phyloP scores from a whole-genome alignment of 345 rosid genomes.

The Eucalyptus polybractea region DNA sequence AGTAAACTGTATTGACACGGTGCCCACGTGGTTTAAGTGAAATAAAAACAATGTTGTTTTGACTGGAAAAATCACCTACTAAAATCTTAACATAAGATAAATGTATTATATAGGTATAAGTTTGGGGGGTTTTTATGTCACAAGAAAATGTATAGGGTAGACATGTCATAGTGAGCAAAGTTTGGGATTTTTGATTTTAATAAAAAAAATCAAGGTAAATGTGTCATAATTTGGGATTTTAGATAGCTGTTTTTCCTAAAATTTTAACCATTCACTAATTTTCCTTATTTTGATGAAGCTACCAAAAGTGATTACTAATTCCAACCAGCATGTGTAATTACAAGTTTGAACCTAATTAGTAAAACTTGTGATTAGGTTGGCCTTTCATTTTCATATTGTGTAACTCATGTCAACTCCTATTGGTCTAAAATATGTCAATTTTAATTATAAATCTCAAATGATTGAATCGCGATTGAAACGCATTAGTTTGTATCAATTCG shows the following conservation, averaged over 20 bases:
- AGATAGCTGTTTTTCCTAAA: background rate
- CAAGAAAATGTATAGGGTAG: background rate
- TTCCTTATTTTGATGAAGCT: background rate
- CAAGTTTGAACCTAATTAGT: background rate
- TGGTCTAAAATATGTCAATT: background rate
- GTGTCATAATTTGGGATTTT: background rate
- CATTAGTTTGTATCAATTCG: background rate
- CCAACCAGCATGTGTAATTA: background rate
- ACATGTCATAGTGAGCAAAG: too few species aligned
- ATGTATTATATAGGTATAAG: too few species aligned
- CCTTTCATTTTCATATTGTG: background rate
- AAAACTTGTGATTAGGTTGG: background rate
- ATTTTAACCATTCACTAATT: background rate
- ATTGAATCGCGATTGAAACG: background rate
- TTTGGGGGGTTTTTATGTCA: background rate
- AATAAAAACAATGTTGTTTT: background rate
- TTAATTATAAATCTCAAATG: background rate
- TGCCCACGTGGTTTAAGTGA: background rate
- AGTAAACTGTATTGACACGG: background rate
- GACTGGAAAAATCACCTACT: background rate
- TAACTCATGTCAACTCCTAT: background rate
- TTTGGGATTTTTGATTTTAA: too few species aligned
- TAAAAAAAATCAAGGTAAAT: too few species aligned
- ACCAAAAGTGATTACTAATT: background rate
- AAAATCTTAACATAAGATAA: background rate